phyloP scores from a whole-genome alignment of 2,329 filamentous ascomycete species.

The Trichophyton benhamiae region DNA sequence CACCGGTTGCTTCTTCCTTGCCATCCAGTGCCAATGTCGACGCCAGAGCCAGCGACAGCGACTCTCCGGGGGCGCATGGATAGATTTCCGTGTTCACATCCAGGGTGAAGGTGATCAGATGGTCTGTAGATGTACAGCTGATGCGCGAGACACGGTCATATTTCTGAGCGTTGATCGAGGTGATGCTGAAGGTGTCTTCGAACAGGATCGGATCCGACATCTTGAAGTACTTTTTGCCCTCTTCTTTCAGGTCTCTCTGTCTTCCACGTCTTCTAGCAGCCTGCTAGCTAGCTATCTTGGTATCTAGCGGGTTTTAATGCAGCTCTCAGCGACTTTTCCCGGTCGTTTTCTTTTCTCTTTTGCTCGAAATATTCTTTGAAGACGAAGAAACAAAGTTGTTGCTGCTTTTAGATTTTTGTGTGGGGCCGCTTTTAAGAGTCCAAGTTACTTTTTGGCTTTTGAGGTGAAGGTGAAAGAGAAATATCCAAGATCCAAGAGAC shows the following conservation, averaged over 20 bases:
- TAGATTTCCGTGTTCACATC: slow-evolving; percentile 94
- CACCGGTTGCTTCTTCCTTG: slow-evolving; percentile 55
- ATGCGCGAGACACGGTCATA: slow-evolving; percentile 93
- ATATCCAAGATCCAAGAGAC: not conserved
- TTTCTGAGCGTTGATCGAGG: slow-evolving; percentile 65
- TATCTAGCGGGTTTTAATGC: not conserved
- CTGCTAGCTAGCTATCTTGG: not conserved
- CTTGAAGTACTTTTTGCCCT: slow-evolving; percentile 21
- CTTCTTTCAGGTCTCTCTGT: not conserved
- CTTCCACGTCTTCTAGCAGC: not conserved
- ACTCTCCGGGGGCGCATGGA: slow-evolving; percentile 61
- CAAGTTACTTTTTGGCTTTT: no score
- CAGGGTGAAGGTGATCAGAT: slow-evolving; percentile 63
- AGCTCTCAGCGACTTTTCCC: not conserved
- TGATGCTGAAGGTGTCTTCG: slow-evolving; percentile 82
- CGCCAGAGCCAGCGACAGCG: slow-evolving; percentile 67
- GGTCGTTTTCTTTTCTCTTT: no score
- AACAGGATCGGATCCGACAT: slow-evolving; percentile 85
- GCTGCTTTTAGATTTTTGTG: slow-evolving; percentile 1
- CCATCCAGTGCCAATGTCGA: slow-evolving; percentile 81
- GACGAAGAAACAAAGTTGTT: not conserved
- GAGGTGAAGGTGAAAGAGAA: not conserved
- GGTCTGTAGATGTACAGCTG: slow-evolving; percentile 61
- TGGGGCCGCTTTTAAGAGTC: slow-evolving; percentile 3
- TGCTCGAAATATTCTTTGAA: not conserved